These are phyloP conservation scores for Ophiocordyceps polyrhachis-furcata DNA, from an alignment of 2,329 filamentous ascomycete genomes.

Conservation along the genomic window DNA sequence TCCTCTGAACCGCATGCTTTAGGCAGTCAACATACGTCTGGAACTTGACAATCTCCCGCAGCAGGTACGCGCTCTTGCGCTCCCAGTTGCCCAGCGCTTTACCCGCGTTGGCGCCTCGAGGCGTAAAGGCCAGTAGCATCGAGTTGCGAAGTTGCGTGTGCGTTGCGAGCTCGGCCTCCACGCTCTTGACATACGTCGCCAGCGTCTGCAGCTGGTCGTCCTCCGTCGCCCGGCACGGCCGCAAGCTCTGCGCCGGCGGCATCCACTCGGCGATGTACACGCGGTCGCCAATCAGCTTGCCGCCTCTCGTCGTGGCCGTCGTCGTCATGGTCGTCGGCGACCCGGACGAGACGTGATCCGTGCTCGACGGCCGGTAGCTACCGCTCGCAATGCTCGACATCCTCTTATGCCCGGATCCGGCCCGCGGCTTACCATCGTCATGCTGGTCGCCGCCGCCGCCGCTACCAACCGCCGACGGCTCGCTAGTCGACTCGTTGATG, in stretches of 20 bases:
- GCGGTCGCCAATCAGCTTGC: conserved; percentile 65
- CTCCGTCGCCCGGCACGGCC: conserved; percentile 61
- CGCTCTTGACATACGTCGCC: conserved; percentile 59
- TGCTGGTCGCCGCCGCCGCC: too few species aligned
- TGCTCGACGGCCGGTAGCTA: conserved; percentile 35
- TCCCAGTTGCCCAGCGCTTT: conserved; percentile 96
- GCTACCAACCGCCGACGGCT: conserved; percentile 7
- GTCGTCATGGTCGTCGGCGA: conserved; percentile 29
- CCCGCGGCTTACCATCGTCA: conserved; percentile 27
- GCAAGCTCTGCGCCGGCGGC: conserved; percentile 78
- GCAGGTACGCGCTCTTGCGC: conserved; percentile 76
- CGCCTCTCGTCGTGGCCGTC: conserved; percentile 14
- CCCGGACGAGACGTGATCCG: conserved; percentile 35
- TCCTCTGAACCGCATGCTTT: conserved; percentile 48
- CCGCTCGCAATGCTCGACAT: conserved; percentile 29
- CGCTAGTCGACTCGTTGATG: conserved; percentile 25
- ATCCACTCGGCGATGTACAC: conserved; percentile 74
- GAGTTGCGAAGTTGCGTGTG: conserved; percentile 79
- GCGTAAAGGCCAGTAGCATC: conserved; percentile 79
- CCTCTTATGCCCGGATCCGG: conserved; percentile 23
- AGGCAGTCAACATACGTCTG: conserved; percentile 83
- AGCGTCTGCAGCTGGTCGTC: conserved; percentile 63
- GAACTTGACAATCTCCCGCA: conserved; percentile 93
- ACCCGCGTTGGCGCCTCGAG: conserved; percentile 58
- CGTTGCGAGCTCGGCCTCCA: conserved; percentile 67